phyloP scores from a whole-genome alignment of 257 asterid species.

The Lycium barbarum region DNA sequence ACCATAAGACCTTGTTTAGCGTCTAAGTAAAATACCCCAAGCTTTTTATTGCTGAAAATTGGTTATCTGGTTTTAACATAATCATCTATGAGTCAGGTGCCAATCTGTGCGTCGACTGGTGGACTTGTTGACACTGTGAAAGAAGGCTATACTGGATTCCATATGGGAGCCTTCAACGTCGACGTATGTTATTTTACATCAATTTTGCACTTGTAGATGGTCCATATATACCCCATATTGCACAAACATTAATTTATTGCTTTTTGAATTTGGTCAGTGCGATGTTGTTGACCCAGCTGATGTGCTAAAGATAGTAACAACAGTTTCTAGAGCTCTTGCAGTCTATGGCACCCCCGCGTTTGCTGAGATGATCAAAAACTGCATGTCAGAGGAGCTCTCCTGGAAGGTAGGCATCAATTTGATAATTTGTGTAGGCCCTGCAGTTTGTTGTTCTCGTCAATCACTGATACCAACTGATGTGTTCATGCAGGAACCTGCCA shows the following conservation, averaged over 20 bases:
- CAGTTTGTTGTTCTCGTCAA: not conserved
- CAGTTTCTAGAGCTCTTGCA: constrained; percentile 69
- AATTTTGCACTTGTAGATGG: not conserved
- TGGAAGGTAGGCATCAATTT: constrained; percentile 71
- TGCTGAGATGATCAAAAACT: constrained; percentile 73
- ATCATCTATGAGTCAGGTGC: constrained; percentile 52
- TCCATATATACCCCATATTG: constrained; percentile 2
- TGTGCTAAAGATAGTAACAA: constrained; percentile 65
- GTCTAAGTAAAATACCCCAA: not conserved
- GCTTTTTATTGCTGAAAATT: not conserved
- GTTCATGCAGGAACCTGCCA: constrained; percentile 75
- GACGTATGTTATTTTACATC: constrained; percentile 52
- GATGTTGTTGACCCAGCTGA: constrained; percentile 70
- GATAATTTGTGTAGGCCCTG: not conserved
- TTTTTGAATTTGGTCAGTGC: constrained; percentile 58
- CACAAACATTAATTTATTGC: not conserved
- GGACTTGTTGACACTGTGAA: constrained; percentile 95
- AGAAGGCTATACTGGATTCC: constrained; percentile 93
- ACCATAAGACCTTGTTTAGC: constrained; percentile 18
- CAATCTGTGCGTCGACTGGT: constrained; percentile 94
- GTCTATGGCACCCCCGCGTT: constrained; percentile 61
- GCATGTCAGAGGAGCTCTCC: constrained; percentile 95
- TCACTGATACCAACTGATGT: constrained; percentile 13
- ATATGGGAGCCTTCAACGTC: constrained; percentile 89
- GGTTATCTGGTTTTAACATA: constrained; percentile 8